Conservation (phyloP, 2,329 filamentous ascomycete species). For the Corinectria fuckeliana region DNA sequence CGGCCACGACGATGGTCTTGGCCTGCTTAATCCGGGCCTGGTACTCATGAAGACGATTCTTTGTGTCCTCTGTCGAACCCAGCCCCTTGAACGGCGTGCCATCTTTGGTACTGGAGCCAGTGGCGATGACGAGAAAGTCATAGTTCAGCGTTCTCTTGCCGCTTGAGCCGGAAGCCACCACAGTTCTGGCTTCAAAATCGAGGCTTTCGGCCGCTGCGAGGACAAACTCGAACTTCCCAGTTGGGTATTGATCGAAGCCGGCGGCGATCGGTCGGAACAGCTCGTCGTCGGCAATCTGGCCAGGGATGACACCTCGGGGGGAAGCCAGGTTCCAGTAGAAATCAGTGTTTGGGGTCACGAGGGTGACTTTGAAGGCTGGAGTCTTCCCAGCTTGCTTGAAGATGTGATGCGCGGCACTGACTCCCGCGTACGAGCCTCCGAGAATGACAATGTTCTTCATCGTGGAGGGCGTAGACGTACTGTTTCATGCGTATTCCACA, state of each 20-base stretch:
- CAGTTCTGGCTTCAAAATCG: neutral
- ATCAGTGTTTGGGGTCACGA: slow-evolving; percentile 2
- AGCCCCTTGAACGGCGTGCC: slow-evolving; percentile 52
- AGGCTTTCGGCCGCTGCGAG: neutral
- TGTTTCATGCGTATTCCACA: no score
- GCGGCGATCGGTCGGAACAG: slow-evolving; percentile 3
- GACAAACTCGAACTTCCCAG: neutral
- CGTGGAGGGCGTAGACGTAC: neutral
- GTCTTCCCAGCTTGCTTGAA: slow-evolving; percentile 1
- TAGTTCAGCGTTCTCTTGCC: neutral
- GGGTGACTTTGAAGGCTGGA: neutral
- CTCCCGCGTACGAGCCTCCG: slow-evolving; percentile 5
- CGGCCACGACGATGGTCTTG: slow-evolving; percentile 40
- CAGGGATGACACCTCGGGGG: neutral
- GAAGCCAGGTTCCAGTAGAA: slow-evolving; percentile 5
- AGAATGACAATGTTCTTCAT: slow-evolving; percentile 10
- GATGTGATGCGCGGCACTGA: slow-evolving; percentile 3
- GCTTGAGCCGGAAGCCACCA: neutral
- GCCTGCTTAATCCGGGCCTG: slow-evolving; percentile 41
- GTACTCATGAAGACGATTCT: slow-evolving; percentile 39
- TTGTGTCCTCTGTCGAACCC: slow-evolving; percentile 46
- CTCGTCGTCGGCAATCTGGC: neutral
- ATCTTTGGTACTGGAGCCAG: slow-evolving; percentile 8
- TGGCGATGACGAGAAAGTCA: slow-evolving; percentile 5
- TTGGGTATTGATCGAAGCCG: slow-evolving; percentile 5